Base-by-base conservation (phyloP, 2,329 filamentous ascomycete genomes). In the Paraconiothyrium sp. region DNA sequence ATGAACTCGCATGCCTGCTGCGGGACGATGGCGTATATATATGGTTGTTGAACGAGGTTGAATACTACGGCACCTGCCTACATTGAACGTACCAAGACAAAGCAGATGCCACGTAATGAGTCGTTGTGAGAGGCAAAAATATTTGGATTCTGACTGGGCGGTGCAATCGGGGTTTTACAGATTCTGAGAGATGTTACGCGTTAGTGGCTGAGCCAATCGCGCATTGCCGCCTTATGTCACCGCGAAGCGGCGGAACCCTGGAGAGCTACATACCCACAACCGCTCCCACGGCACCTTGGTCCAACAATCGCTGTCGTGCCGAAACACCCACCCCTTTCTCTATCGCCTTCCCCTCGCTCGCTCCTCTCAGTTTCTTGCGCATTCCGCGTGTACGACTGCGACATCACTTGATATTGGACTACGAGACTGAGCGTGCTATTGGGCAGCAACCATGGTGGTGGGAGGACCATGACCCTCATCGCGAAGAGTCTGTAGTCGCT, bases 391-490 rank as follows among this genome's bases (percentile, higher is more conserved):
- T 16, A 24, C 54, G 32, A n/a, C 20, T 11, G 5, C 54, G 43
- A 37, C 32, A 56, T 32, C 20, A 22, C 6, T 48, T 46, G 37
- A 34, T 30, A 49, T 24, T 41, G 47, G 59, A 37, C 50, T 58
- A 57, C 56, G 46, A n/a, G 47, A 62, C 62, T 66, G 68, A 72
- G 70, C 64, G 69, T 59, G 64, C 62, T 58, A 65, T 75, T 67
- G 72, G 75, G 75, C 75, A 74, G 59, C 72, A 74, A 72, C 63
- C 68, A 78, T 78, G 75, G 16, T 16, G 32, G 75, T 76, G 77
- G 32, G 56, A n/a, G 39, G 41, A 49, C 63, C 55, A 62, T 49
- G 54, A 44, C 50, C 32, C 60, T 37, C 60, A 30, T 51, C 27
- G 34, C n/a, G 49, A 46, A 11, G 55, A 30, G 63, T 20, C 47